Conservation (phyloP, 2,329 filamentous ascomycete species). For the Daldinia eschscholtzii region DNA sequence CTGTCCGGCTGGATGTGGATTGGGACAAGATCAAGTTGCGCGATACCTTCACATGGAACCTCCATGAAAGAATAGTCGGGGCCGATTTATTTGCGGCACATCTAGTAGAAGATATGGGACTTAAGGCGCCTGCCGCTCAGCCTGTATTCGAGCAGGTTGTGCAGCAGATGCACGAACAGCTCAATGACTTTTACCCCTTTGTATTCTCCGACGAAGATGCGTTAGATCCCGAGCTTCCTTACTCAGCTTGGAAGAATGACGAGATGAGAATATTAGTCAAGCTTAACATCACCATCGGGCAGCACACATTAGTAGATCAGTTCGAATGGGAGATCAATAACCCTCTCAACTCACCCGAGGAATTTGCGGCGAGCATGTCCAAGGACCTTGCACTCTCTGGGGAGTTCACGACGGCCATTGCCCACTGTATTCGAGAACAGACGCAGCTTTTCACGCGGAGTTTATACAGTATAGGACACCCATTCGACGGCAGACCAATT, state of each 20-base stretch:
- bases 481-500: constrained; percentile 92
- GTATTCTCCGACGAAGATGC: constrained; percentile 91
- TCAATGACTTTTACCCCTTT: constrained; percentile 93
- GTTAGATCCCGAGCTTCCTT: constrained; percentile 88
- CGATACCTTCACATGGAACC: constrained; percentile 98
- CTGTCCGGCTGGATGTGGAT: constrained; percentile 91
- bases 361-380: constrained; percentile 91
- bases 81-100: constrained; percentile 88
- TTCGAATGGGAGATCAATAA: constrained; percentile 99
- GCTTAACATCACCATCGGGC: constrained; percentile 96
- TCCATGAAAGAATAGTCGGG: constrained; percentile 87
- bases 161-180: constrained; percentile 85
- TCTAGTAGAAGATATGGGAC: constrained; percentile 89
- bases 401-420: constrained; percentile 97
- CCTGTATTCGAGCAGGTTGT: constrained; percentile 72
- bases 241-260: constrained; percentile 96
- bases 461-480: constrained; percentile 91
- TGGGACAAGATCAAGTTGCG: constrained; percentile 95
- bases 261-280: constrained; percentile 98
- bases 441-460: constrained; percentile 94
- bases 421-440: constrained; percentile 97
- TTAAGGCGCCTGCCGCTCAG: constrained; percentile 77
- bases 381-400: constrained; percentile 90
- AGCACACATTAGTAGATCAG: constrained; percentile 93
- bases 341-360: constrained; percentile 90